These are phyloP conservation scores for Phyllachora maydis DNA, from an alignment of 2,329 filamentous ascomycete species.

Conservation along the genomic window DNA sequence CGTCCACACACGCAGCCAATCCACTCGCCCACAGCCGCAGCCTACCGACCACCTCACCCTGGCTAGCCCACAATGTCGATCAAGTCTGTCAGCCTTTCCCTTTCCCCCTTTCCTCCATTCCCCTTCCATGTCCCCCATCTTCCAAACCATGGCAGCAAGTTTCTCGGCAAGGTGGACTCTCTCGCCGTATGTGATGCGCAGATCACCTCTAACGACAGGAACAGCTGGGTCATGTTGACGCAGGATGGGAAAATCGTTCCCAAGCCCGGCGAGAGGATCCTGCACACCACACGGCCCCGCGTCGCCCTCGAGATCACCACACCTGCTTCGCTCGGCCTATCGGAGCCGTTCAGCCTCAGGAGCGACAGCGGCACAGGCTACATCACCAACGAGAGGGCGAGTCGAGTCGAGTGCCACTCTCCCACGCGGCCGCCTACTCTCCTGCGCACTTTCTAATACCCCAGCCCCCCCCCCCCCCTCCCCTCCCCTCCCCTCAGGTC, in stretches of 20 bases:
- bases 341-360: conserved; percentile 45
- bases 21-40: no score
- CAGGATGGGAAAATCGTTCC: conserved; percentile 56
- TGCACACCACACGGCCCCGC: conserved; percentile 62
- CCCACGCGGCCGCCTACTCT: no score
- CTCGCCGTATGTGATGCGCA: no score
- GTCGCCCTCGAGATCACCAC: conserved; percentile 59
- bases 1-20: no score
- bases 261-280: conserved; percentile 62
- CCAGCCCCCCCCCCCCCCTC: conserved; percentile 1
- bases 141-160: no score
- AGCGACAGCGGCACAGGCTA: conserved; percentile 58
- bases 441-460: no score
- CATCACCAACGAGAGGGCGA: conserved; percentile 69
- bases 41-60: no score
- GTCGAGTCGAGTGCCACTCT: conserved; percentile 10
- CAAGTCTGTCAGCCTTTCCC: conserved; percentile 11
- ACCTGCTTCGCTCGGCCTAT: conserved; percentile 41
- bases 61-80: conserved; percentile 17
- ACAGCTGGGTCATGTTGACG: conserved; percentile 81
- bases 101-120: conserved; percentile 2
- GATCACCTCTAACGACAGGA: conserved; percentile 34
- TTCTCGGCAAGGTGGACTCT: no score
- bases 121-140: conserved; percentile 2
- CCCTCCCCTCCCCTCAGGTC: conserved; percentile 30